Base-by-base conservation (phyloP, 2,329 filamentous ascomycete species). In the Cytospora mali region DNA sequence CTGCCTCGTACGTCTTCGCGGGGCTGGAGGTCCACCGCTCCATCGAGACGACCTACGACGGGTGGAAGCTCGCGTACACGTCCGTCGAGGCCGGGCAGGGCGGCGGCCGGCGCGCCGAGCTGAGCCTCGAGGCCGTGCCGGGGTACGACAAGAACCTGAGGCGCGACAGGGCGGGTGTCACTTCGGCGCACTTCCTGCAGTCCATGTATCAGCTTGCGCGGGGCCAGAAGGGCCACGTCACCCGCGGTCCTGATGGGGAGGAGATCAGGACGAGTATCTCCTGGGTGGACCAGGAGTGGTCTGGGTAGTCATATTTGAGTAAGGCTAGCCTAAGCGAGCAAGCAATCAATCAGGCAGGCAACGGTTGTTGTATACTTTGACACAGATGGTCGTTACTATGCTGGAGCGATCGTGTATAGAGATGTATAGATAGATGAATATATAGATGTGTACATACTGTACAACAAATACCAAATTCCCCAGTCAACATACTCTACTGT, bases 1-100 rank as follows among this genome's bases (percentile, higher is more conserved):
- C 42, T 7, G 46, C 52, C 16, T 63, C 64, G 33, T 81, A 81
- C 72, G 65, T 76, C 18, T 84, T 85, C 70, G 75, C 76, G 54
- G 82, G 83, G 9, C 74, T 84, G 1, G 83, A 87, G 68, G 74
- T 86, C 46, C 81, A 80, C 52, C 80, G 81, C 62, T 72, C 75
- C 27, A 71, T 80, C 53, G 73, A 79, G 11, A 72, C 78, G 46
- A 70, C 75, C 2, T 81, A 79, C 70, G 65, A 74, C 7, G 77
- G 75, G 50, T 78, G 81, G 71, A 79, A 70, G 13, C 72, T 87
- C 10, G 76, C 75, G 9, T 85, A 85, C 75, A 81, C 77, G 23
- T 80, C 76, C 68, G 76, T 85, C 65, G 80, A 85, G 64, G 81
- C 77, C 6, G 83, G 82, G 0, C 76, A 77, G 56, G 79, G 81